Evolutionary conservation across 108 stramenopile genomes (phyloP), one percentile per base, ranked within the genome.

Genomic region (Hondaea fermentalgiana): DNA sequence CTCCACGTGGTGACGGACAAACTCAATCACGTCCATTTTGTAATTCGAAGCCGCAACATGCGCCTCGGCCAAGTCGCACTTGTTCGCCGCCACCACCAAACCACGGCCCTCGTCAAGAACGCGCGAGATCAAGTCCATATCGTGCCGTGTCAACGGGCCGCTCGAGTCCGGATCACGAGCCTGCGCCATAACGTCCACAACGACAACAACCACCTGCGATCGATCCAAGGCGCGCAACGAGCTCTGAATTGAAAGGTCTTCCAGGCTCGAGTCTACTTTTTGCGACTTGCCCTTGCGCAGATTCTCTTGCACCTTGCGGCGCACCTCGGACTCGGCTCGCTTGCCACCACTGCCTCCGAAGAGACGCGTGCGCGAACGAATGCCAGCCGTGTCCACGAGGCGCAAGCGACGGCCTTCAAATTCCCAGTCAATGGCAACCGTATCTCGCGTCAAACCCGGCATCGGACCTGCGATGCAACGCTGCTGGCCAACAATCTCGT

Each of bases 311-410:
- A 53, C 76, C 3, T 6, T 28, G 21, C 25, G 14, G 2, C 8
- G 17, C 6, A 42, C 64, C 64, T 69, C 17, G 5, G 87, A 43
- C 47, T 42, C 44, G 49, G 76, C 23, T 14, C 76, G 49, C 25
- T 14, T 35, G 44, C 43, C 49, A 45, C 59, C 87, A 5, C 12
- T 43, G 10, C 49, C 76, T 6, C 76, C 76, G 3, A 53, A 83
- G 43, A 83, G 76, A 6, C 51, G 19, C 28, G 76, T 83, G n/a
- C 76, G 76, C 35, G 96, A 91, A 44, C 99, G 95, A 72, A 99
- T 98, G 25, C 99, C 99, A 10, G 99, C 99, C 29, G 98, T 99
- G 91, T 99, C 99, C 21, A 99, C 95, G 83, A 99, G 97, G 19
- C 96, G 94, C 88, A 98, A 97, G 60, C 95, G 93, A 28, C 96